These are phyloP conservation scores for Grigorovia transvaalensis DNA, from an alignment of 805 yeast species.

Conservation along the genomic window DNA sequence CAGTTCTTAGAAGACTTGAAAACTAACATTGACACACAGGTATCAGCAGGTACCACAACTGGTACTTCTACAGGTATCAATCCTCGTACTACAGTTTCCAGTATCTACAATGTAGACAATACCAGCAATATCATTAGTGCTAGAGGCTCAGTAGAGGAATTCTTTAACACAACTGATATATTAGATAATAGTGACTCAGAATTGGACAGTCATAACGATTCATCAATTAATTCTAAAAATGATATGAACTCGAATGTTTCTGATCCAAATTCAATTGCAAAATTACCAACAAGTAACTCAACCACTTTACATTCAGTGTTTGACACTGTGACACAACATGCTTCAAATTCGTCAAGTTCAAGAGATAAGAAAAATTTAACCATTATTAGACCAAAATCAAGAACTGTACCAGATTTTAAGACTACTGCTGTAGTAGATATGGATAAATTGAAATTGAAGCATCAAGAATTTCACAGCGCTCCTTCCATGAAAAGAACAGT, in stretches of 20 bases:
- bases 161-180: slow-evolving; percentile 31
- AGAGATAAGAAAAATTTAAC: slow-evolving; percentile 10
- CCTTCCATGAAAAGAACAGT: slow-evolving; percentile 26
- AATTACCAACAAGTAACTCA: not conserved
- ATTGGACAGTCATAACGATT: not conserved
- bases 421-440: slow-evolving; percentile 21
- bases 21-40: slow-evolving; percentile 17
- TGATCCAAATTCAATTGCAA: not conserved
- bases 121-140: slow-evolving; percentile 6
- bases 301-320: slow-evolving; percentile 10
- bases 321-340: slow-evolving; percentile 5
- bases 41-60: not conserved
- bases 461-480: slow-evolving; percentile 16
- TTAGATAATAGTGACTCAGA: not conserved
- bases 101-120: not conserved
- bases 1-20: slow-evolving; percentile 28
- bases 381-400: slow-evolving; percentile 28
- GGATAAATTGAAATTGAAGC: slow-evolving; percentile 22
- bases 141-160: slow-evolving; percentile 41
- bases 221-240: not conserved
- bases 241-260: not conserved
- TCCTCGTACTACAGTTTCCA: slow-evolving; percentile 14
- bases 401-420: slow-evolving; percentile 24
- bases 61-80: slow-evolving; percentile 16
- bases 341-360: slow-evolving; percentile 1